Percentiles rank a stretch among this genome's conserved stretches.
Conservation (phyloP, 2,329 filamentous ascomycete species). For the Colletotrichum agaves region DNA sequence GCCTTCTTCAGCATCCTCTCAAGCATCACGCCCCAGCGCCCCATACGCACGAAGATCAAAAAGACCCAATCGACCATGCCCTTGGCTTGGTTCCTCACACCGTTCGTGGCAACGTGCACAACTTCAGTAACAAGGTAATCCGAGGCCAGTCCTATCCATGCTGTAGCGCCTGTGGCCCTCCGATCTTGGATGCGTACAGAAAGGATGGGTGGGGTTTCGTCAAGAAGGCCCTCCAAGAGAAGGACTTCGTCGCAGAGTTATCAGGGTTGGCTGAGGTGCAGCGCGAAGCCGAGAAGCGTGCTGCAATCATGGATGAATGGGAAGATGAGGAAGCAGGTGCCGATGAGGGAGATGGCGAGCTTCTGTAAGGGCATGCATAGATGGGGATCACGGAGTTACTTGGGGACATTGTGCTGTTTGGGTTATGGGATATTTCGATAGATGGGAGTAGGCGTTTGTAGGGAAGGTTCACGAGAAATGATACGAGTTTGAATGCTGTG, state of each 20-base stretch:
- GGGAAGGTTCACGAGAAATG: not conserved
- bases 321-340: constrained; percentile 61
- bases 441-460: not conserved
- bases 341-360: constrained; percentile 65
- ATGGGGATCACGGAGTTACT: not conserved
- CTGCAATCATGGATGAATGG: constrained; percentile 69
- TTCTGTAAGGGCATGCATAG: not conserved
- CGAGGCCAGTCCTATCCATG: constrained; percentile 80
- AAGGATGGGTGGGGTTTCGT: constrained; percentile 80
- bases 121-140: constrained; percentile 79
- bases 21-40: constrained; percentile 72
- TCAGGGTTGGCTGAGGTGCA: constrained; percentile 80
- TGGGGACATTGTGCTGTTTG: not conserved
- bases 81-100: constrained; percentile 82
- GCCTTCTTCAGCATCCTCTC: constrained; percentile 86
- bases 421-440: no score
- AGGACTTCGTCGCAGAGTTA: constrained; percentile 81
- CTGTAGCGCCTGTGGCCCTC: constrained; percentile 82
- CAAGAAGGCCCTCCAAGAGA: constrained; percentile 77
- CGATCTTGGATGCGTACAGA: constrained; percentile 75
- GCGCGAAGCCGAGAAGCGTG: constrained; percentile 63
- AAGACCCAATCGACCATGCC: constrained; percentile 67
- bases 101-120: constrained; percentile 80
- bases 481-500: no score
- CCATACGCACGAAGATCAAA: constrained; percentile 57